A percentile compares a stretch with the other conserved stretches of the same genome.
Conservation (phyloP, 768 basidiomycete species). For the Leucocoprinus sp. region DNA sequence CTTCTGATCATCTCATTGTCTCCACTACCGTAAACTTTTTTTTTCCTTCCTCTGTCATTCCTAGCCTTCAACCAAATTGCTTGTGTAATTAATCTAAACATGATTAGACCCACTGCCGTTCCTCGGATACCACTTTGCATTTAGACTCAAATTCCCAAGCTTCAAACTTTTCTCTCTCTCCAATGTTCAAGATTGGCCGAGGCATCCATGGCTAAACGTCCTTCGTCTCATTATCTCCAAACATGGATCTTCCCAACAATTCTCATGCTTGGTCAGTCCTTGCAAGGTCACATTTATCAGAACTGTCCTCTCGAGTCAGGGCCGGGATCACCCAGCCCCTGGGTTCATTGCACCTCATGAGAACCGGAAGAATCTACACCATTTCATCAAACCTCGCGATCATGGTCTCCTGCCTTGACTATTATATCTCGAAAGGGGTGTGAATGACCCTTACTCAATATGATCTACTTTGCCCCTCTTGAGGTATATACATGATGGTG, state of each 20-base stretch:
- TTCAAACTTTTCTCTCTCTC: background rate
- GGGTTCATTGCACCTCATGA: background rate
- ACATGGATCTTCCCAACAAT: constrained; percentile 2
- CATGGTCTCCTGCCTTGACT: constrained; percentile 8
- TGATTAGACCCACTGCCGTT: constrained; percentile 1
- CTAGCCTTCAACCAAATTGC: background rate
- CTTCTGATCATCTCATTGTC: constrained; percentile 37
- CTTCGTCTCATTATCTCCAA: constrained; percentile 5
- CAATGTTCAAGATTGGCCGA: constrained; percentile 4
- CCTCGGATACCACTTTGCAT: constrained; percentile 1
- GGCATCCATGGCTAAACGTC: constrained; percentile 11
- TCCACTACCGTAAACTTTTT: background rate
- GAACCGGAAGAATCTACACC: constrained; percentile 3
- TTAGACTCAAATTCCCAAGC: constrained; percentile 3
- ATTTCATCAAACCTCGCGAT: constrained; percentile 10
- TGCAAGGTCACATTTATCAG: background rate
- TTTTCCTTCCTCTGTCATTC: background rate
- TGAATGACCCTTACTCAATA: background rate
- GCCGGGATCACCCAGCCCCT: constrained; percentile 3
- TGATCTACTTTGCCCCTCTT: constrained; percentile 1
- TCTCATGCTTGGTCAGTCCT: background rate
- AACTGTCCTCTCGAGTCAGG: constrained; percentile 1
- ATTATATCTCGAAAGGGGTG: constrained; percentile 4
- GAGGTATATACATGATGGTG: background rate
- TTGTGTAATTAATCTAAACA: constrained; percentile 7